Evolutionary conservation across 2,329 filamentous ascomycete species (phyloP).

Genomic region (Fusarium armeniacum): DNA sequence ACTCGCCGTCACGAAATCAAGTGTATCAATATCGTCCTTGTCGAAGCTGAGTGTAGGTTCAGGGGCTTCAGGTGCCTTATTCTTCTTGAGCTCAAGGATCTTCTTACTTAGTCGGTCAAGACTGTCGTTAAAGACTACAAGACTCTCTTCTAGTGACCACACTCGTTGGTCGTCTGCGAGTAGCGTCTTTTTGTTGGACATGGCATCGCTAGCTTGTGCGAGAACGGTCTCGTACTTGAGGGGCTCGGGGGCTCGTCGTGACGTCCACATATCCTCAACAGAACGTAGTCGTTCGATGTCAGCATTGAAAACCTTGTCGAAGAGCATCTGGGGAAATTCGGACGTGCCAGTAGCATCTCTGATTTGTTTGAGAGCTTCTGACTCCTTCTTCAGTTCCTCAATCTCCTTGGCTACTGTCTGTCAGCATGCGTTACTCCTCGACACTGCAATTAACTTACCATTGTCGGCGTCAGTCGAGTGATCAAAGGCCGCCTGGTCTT

Average conservation of each 20-base stretch:
- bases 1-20: slow-evolving; percentile 93
- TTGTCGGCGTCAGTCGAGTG: slow-evolving; percentile 86
- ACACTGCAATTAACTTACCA: slow-evolving; percentile 58
- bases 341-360: slow-evolving; percentile 83
- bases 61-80: slow-evolving; percentile 62
- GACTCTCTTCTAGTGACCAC: slow-evolving; percentile 88
- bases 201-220: slow-evolving; percentile 62
- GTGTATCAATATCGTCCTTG: slow-evolving; percentile 94
- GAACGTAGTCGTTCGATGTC: slow-evolving; percentile 86
- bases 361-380: slow-evolving; percentile 85
- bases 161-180: slow-evolving; percentile 77
- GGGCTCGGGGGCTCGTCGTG: slow-evolving; percentile 78
- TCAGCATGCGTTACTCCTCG: slow-evolving; percentile 17
- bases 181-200: slow-evolving; percentile 67
- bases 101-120: slow-evolving; percentile 82
- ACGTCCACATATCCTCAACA: slow-evolving; percentile 98
- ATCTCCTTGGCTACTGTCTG: slow-evolving; percentile 76
- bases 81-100: slow-evolving; percentile 72
- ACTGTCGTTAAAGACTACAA: slow-evolving; percentile 88
- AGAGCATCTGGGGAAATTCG: slow-evolving; percentile 83
- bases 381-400: slow-evolving; percentile 85
- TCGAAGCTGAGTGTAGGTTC: slow-evolving; percentile 86
- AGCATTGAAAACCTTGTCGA: slow-evolving; percentile 91
- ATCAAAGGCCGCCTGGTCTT: slow-evolving; percentile 87
- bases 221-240: slow-evolving; percentile 77